A percentile compares a stretch with the other conserved stretches of the same genome.
These are phyloP conservation scores for Avena atlantica DNA, from an alignment of 176 grass and related monocot genomes.

Conservation along the genomic window DNA sequence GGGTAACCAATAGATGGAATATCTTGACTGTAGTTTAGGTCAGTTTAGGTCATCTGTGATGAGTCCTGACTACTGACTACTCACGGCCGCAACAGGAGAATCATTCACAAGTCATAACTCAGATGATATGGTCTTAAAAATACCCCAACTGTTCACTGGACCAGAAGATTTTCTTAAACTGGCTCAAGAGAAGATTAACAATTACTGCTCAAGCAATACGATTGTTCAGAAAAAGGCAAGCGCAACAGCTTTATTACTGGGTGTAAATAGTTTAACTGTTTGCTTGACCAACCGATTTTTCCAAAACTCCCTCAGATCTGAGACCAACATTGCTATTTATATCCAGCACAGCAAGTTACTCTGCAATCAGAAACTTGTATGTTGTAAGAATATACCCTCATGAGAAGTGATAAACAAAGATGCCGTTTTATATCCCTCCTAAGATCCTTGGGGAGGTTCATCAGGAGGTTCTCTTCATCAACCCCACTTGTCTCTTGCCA, in stretches of 20 bases:
- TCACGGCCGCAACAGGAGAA: not conserved
- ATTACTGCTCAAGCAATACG: not conserved
- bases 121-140: not conserved
- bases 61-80: not conserved
- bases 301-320: not conserved
- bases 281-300: slow-evolving; percentile 21
- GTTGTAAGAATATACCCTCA: slow-evolving; percentile 60
- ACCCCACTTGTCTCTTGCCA: slow-evolving; percentile 95
- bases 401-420: slow-evolving; percentile 91
- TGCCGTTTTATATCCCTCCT: slow-evolving; percentile 85
- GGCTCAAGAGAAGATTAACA: not conserved
- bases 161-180: slow-evolving; percentile 2
- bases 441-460: slow-evolving; percentile 90
- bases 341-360: slow-evolving; percentile 19
- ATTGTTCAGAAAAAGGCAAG: not conserved
- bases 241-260: not conserved
- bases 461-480: slow-evolving; percentile 79
- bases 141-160: not conserved
- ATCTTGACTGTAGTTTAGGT: not conserved
- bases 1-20: not conserved
- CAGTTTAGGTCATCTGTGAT: not conserved
- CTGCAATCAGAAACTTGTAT: not conserved
- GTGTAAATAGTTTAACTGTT: not conserved
- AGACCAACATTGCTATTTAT: slow-evolving; percentile 7
- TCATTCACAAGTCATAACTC: slow-evolving; percentile 2